Evolutionary conservation across 192 early-diverging fungal species (phyloP).

Genomic region (Rhizophagus clarus): DNA sequence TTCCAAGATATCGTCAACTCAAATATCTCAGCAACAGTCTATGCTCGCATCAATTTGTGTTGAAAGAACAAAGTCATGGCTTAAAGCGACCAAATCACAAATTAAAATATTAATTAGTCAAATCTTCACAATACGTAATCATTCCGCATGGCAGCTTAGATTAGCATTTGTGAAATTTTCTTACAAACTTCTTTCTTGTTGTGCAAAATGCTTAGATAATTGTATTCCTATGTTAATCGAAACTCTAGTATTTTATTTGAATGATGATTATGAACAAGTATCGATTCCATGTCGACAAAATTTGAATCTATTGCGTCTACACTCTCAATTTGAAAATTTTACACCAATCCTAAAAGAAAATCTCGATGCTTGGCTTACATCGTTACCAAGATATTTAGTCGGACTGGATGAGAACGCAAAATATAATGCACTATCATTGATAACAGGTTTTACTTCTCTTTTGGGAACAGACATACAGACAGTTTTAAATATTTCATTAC

Average conservation of each 20-base stretch:
- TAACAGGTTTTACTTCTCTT: constrained; percentile 38
- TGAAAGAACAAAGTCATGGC: constrained; percentile 36
- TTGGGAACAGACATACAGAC: constrained; percentile 35
- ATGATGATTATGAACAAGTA: constrained; percentile 41
- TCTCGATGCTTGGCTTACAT: constrained; percentile 36
- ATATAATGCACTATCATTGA: constrained; percentile 34
- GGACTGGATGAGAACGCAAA: constrained; percentile 40
- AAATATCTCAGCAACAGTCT: neutral
- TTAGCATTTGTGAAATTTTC: constrained; percentile 42
- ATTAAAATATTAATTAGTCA: constrained; percentile 33
- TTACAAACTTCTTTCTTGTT: constrained; percentile 33
- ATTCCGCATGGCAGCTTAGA: constrained; percentile 40
- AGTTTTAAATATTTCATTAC: constrained; percentile 35
- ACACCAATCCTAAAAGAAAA: constrained; percentile 43
- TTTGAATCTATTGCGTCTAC: constrained; percentile 21
- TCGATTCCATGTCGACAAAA: constrained; percentile 24
- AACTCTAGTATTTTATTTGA: constrained; percentile 42
- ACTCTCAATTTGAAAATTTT: constrained; percentile 26
- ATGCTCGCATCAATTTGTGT: neutral
- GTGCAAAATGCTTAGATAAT: constrained; percentile 40
- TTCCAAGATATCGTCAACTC: neutral
- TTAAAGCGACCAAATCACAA: constrained; percentile 30
- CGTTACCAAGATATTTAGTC: constrained; percentile 40
- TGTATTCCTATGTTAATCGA: constrained; percentile 36
- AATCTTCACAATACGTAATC: constrained; percentile 37